These are phyloP conservation scores for Heliophila coronopifolia DNA, from an alignment of 441 rosid species.

Conservation along the genomic window DNA sequence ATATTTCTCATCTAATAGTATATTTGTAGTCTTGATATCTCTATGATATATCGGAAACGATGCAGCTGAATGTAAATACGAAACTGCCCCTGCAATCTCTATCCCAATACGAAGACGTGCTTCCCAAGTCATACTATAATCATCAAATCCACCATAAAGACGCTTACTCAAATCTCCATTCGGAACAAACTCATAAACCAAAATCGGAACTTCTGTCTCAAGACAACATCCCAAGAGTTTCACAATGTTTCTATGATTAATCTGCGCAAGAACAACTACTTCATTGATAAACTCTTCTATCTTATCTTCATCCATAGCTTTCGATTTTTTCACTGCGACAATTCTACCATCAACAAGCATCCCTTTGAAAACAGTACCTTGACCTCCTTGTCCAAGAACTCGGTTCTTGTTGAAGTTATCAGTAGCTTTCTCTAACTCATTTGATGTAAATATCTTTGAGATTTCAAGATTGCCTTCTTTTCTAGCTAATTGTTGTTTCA, in stretches of 20 bases:
- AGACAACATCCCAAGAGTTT: constrained; percentile 31
- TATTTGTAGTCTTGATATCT: constrained; percentile 28
- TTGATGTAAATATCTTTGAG: constrained; percentile 32
- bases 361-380: constrained; percentile 38
- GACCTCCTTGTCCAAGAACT: constrained; percentile 41
- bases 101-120: constrained; percentile 8
- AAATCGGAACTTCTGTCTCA: constrained; percentile 25
- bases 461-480: constrained; percentile 20
- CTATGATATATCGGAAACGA: constrained; percentile 25
- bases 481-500: constrained; percentile 29
- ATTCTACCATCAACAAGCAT: constrained; percentile 22
- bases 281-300: constrained; percentile 31
- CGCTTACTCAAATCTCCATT: constrained; percentile 25
- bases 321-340: constrained; percentile 20
- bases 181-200: constrained; percentile 27
- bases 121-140: constrained; percentile 23
- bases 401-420: constrained; percentile 29
- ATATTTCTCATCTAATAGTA: constrained; percentile 23
- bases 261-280: constrained; percentile 22
- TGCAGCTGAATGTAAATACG: constrained; percentile 20
- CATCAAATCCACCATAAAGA: constrained; percentile 23
- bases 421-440: constrained; percentile 39
- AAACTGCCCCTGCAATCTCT: constrained; percentile 17
- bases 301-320: constrained; percentile 20
- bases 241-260: constrained; percentile 27